Evolutionary conservation across 2,329 filamentous ascomycete species (phyloP).

Genomic region (Aspergillus brasiliensis): DNA sequence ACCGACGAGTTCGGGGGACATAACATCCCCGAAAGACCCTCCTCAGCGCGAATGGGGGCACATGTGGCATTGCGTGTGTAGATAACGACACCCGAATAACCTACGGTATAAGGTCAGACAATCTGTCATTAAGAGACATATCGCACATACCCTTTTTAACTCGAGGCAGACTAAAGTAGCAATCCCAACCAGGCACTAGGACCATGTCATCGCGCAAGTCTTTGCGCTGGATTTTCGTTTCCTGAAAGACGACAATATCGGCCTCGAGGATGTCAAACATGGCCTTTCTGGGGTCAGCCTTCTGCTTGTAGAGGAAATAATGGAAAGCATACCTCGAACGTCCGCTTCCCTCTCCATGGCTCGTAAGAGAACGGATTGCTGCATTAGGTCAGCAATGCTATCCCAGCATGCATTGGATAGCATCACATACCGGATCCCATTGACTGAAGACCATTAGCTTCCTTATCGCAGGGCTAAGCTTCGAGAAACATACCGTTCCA

Average conservation of each 20-base stretch:
- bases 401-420: not conserved
- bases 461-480: no score
- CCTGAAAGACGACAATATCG: conserved; percentile 93
- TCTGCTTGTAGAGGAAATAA: not conserved
- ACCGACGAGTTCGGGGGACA: conserved; percentile 70
- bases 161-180: conserved; percentile 89
- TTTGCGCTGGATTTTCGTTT: conserved; percentile 93
- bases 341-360: conserved; percentile 73
- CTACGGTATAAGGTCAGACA: conserved; percentile 48
- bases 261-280: conserved; percentile 95
- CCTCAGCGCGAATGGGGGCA: conserved; percentile 84
- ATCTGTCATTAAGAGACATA: not conserved
- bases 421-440: conserved; percentile 68
- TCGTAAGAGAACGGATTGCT: conserved; percentile 84
- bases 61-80: conserved; percentile 89
- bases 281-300: conserved; percentile 50
- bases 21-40: conserved; percentile 85
- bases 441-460: conserved; percentile 57
- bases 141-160: conserved; percentile 76
- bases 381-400: not conserved
- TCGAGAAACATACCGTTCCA: conserved; percentile 70
- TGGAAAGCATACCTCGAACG: conserved; percentile 60
- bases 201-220: conserved; percentile 96
- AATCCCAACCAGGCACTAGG: conserved; percentile 90
- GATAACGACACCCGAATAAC: conserved; percentile 93